Evolutionary conservation across 2,329 filamentous ascomycete species (phyloP).

Genomic region (Pseudocercospora macadamiae): DNA sequence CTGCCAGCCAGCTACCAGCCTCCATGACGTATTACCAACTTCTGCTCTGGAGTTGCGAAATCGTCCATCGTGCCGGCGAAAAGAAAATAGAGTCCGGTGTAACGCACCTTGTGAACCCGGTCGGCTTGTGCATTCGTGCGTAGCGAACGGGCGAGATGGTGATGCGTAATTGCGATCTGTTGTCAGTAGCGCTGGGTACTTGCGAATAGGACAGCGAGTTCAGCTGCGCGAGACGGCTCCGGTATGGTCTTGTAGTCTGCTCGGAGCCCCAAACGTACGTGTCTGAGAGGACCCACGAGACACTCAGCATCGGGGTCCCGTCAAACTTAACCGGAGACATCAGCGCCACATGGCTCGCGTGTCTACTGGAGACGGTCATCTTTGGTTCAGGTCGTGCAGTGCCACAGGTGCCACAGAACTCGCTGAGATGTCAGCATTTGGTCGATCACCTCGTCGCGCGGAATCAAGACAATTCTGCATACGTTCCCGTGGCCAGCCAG

Average conservation of each 20-base stretch:
- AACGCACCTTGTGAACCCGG: background rate
- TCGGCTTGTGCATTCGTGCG: background rate
- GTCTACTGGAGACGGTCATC: background rate
- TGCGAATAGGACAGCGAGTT: too few relatives aligned
- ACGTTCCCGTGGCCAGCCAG: background rate
- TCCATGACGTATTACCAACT: background rate
- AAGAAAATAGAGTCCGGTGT: background rate
- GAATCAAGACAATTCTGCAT: background rate
- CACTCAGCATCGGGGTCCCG: background rate
- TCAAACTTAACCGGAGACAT: background rate
- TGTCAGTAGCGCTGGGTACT: too few relatives aligned
- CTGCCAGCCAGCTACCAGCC: too few relatives aligned
- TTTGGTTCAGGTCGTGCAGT: background rate
- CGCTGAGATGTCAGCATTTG: background rate
- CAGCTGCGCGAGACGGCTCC: background rate
- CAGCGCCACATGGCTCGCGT: background rate
- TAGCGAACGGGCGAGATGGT: background rate
- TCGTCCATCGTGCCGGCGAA: background rate
- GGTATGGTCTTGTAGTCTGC: background rate
- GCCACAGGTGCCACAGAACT: background rate
- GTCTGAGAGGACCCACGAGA: background rate
- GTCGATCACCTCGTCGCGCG: background rate
- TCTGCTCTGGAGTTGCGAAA: background rate
- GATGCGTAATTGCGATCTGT: background rate
- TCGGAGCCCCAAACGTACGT: background rate